Percentiles rank a stretch among this genome's conserved stretches.
Evolutionary conservation across 148 eudicot genomes (phyloP).

Genomic region (Rhododendron ferrugineum): DNA sequence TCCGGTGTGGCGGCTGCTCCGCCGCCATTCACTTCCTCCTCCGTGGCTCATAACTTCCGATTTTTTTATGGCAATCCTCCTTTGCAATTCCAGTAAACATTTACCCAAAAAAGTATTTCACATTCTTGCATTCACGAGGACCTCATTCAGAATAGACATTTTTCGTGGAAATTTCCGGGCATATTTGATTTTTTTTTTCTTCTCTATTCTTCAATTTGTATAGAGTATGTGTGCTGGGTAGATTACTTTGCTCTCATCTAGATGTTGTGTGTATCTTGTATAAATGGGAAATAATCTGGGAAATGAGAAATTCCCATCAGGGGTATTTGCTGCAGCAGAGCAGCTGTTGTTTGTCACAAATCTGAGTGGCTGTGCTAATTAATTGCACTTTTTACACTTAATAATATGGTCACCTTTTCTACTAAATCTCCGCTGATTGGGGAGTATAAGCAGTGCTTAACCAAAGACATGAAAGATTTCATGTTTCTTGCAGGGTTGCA

Average conservation of each 20-base stretch:
- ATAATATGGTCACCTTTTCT: background rate
- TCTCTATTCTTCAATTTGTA: background rate
- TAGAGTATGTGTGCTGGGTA: background rate
- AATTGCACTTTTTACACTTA: background rate
- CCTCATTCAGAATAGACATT: background rate
- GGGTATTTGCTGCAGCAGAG: background rate
- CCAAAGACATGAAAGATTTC: constrained; percentile 16
- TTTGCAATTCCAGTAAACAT: background rate
- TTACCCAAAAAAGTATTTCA: background rate
- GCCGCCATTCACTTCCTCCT: background rate
- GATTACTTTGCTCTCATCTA: background rate
- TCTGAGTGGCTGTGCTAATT: background rate
- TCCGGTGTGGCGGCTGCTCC: background rate
- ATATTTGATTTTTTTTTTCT: background rate
- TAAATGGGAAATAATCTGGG: background rate
- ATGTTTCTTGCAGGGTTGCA: constrained; percentile 27
- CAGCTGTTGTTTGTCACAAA: background rate
- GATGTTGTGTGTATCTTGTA: background rate
- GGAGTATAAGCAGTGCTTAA: background rate
- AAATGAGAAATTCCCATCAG: background rate
- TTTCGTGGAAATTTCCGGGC: background rate
- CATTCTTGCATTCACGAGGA: background rate
- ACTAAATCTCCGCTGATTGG: no score
- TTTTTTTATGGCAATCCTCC: background rate
- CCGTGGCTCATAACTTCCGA: background rate